A percentile compares a stretch with the other conserved stretches of the same genome.
phyloP scores from a whole-genome alignment of 768 basidiomycete genomes.

The Lactifluus volemus region DNA sequence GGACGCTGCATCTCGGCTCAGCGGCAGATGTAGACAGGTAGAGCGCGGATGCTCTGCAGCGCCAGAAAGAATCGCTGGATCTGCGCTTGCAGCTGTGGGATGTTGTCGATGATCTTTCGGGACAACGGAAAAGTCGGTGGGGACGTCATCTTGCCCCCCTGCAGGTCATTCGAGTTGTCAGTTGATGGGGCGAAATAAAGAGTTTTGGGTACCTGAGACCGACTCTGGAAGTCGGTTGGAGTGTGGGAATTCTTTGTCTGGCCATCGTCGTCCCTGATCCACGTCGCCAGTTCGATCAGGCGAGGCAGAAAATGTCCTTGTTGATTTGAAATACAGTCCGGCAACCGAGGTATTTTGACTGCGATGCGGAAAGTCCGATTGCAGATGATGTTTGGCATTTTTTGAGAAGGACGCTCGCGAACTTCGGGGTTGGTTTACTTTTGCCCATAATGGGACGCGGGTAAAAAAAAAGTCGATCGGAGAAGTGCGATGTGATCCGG shows the following conservation, averaged over 20 bases:
- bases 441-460: slow-evolving; percentile 83
- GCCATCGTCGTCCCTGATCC: slow-evolving; percentile 46
- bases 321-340: slow-evolving; percentile 93
- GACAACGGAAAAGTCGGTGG: slow-evolving; percentile 54
- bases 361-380: slow-evolving; percentile 90
- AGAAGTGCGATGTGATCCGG: background rate
- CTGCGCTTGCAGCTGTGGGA: slow-evolving; percentile 82
- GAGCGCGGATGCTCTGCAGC: slow-evolving; percentile 62
- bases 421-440: slow-evolving; percentile 78
- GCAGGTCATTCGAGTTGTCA: background rate
- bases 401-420: slow-evolving; percentile 51
- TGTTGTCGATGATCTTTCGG: slow-evolving; percentile 61
- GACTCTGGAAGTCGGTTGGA: background rate
- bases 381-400: slow-evolving; percentile 80
- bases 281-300: slow-evolving; percentile 87
- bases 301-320: slow-evolving; percentile 90
- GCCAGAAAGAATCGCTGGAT: slow-evolving; percentile 68
- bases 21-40: slow-evolving; percentile 65
- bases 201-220: slow-evolving; percentile 2
- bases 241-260: slow-evolving; percentile 6
- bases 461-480: background rate
- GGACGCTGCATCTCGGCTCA: slow-evolving; percentile 79
- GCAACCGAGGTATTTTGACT: slow-evolving; percentile 91
- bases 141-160: slow-evolving; percentile 62
- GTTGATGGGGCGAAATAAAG: background rate